Conservation (phyloP, 176 grass and related monocot genomes). For the Melocanna baccifera region DNA sequence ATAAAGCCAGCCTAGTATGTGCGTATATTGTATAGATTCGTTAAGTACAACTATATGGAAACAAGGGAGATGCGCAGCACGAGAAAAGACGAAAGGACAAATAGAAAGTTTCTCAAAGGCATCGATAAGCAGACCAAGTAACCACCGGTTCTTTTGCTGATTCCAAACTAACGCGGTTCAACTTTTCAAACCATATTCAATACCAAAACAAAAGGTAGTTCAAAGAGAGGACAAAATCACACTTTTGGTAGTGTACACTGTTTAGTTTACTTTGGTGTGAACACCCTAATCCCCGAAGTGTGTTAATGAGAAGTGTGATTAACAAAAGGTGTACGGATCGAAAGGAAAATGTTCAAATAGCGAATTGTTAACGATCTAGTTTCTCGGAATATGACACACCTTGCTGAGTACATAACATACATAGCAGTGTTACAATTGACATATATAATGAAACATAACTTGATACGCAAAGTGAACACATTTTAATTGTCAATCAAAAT, state of each 20-base stretch:
- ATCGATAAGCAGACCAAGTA: constrained; percentile 13
- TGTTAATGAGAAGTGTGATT: background rate
- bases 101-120: background rate
- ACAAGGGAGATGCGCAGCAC: background rate
- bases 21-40: background rate
- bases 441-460: background rate
- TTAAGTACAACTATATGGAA: constrained; percentile 14
- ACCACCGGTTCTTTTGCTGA: constrained; percentile 21
- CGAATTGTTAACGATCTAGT: background rate
- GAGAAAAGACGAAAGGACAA: constrained; percentile 23
- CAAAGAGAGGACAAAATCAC: background rate
- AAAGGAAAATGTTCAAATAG: background rate
- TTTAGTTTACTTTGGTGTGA: constrained; percentile 9
- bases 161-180: background rate
- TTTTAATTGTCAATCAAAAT: background rate
- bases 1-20: background rate
- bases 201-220: background rate
- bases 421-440: background rate
- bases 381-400: background rate
- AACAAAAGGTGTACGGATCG: background rate
- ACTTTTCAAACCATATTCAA: background rate
- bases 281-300: background rate
- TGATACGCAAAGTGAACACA: background rate
- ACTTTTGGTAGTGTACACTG: constrained; percentile 3
- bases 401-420: background rate